A percentile compares a stretch with the other conserved stretches of the same genome.
Evolutionary conservation across 2,329 filamentous ascomycete genomes (phyloP).

Genomic region (Gnomoniopsis sp.): DNA sequence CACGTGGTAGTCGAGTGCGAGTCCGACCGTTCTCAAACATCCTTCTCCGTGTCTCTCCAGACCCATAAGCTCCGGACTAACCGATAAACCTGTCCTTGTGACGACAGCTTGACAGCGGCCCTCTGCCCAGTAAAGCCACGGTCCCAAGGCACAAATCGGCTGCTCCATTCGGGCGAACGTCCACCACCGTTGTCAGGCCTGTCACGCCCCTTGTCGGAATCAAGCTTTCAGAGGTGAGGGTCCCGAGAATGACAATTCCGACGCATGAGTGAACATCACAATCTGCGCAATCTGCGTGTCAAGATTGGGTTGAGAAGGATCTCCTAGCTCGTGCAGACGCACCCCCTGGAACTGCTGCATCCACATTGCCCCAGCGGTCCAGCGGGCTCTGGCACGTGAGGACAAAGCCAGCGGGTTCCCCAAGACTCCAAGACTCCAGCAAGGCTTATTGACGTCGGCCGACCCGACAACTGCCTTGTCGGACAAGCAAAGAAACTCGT

Average conservation of each 20-base stretch:
- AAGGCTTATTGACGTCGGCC: not conserved
- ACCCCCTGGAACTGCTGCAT: not conserved
- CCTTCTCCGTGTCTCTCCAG: not conserved
- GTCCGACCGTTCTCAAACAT: not conserved
- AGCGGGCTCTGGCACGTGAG: not conserved
- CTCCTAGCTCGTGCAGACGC: not conserved
- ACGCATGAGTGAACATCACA: slow-evolving; percentile 3
- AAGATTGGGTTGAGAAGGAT: slow-evolving; percentile 1
- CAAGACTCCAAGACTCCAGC: not conserved
- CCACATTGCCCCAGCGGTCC: not conserved
- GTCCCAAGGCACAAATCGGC: not conserved
- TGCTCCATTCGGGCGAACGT: not conserved
- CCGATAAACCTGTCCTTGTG: slow-evolving; percentile 3
- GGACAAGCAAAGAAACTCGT: not conserved
- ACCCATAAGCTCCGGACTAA: not conserved
- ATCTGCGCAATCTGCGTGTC: not conserved
- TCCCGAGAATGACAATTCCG: not conserved
- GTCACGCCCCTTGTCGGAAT: not conserved
- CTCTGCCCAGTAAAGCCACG: not conserved
- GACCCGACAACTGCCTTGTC: not conserved
- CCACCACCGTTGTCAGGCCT: not conserved
- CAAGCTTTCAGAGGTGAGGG: not conserved
- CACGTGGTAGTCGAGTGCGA: not conserved
- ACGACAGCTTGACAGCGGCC: not conserved
- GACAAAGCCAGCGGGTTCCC: not conserved